Base-by-base conservation (phyloP, 176 grass and related monocot genomes). In the Carex scoparia region DNA sequence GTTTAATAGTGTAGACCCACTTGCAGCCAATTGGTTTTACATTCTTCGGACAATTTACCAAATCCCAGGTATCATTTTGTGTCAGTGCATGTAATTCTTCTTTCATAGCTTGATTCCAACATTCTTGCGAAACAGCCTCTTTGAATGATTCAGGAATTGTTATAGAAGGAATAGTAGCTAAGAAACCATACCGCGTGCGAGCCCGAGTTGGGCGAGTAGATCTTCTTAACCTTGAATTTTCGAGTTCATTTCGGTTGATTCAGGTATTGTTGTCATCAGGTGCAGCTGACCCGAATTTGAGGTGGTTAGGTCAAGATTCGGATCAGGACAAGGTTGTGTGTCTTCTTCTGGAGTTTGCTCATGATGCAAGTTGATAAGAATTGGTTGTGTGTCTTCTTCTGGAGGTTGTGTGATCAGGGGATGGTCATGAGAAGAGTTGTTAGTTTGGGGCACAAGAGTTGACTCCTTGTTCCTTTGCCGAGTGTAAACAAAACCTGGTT, bases 1-100 rank as follows among this genome's bases (percentile, higher is more conserved):
- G 14, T 56, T 84, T 84, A 1, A 84, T 16, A 10, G 42, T 61
- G 27, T 46, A 84, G 1, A 84, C 44, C 37, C 66, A 84, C 18
- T 84, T 84, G 30, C 49, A 84, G 0, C 42, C 48, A 42, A 74
- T 33, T 14, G 65, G 14, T 37, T 73, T 84, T 5, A 72, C n/a
- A 14, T 58, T 37, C 1, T 5, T 1, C 1, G 83, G 64, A 19
- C 35, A 46, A 42, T 1, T 2, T 3, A 72, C 58, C 18, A 84
- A 51, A 2, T 42, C 61, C 61, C 61, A 84, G 0, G 59, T 84
- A 1, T 48, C 35, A 68, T 84, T 84, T 4, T 42, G 1, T 1
- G 1, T 4, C 0, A 69, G 10, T 4, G 81, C 81, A 46, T 53
- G 3, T 12, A 84, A 27, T 69, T 84, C 81, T 5, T 84, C 61